Percentiles rank a stretch among this genome's conserved stretches.
Evolutionary conservation across 306 rosid species (phyloP).

Genomic region (Carpinus viminea): DNA sequence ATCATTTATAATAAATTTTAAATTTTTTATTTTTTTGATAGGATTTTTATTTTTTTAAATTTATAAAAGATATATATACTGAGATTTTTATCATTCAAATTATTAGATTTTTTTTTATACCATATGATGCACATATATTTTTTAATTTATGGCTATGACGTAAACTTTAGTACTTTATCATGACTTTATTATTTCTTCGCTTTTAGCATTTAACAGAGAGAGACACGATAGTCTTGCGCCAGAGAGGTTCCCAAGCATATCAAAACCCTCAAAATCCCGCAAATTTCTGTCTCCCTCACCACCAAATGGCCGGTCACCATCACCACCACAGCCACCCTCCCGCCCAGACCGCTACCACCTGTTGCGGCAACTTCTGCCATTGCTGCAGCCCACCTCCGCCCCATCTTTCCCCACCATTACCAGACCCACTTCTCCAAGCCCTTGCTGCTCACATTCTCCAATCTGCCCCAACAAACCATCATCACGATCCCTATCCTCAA

Average conservation of each 20-base stretch:
- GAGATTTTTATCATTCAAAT: too few species aligned
- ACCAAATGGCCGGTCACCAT: constrained; percentile 62
- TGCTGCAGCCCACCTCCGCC: constrained; percentile 33
- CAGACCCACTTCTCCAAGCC: constrained; percentile 59
- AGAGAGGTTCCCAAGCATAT: too few species aligned
- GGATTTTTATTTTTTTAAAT: too few species aligned
- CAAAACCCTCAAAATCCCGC: not conserved
- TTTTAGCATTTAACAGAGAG: not conserved
- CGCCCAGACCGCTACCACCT: constrained; percentile 26
- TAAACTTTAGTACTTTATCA: too few species aligned
- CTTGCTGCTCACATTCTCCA: constrained; percentile 51
- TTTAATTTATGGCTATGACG: too few species aligned
- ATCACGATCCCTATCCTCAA: constrained; percentile 11
- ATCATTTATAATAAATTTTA: too few species aligned
- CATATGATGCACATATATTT: too few species aligned
- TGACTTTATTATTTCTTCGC: not conserved
- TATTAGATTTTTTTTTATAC: too few species aligned
- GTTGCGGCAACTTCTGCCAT: constrained; percentile 36
- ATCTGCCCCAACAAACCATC: constrained; percentile 26
- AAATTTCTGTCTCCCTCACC: not conserved
- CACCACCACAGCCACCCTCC: constrained; percentile 31
- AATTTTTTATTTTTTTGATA: too few species aligned
- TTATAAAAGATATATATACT: too few species aligned
- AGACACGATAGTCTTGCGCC: not conserved
- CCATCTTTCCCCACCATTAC: constrained; percentile 24